Evolutionary conservation across 2,329 filamentous ascomycete species (phyloP).

Genomic region (Ustilaginoidea virens): DNA sequence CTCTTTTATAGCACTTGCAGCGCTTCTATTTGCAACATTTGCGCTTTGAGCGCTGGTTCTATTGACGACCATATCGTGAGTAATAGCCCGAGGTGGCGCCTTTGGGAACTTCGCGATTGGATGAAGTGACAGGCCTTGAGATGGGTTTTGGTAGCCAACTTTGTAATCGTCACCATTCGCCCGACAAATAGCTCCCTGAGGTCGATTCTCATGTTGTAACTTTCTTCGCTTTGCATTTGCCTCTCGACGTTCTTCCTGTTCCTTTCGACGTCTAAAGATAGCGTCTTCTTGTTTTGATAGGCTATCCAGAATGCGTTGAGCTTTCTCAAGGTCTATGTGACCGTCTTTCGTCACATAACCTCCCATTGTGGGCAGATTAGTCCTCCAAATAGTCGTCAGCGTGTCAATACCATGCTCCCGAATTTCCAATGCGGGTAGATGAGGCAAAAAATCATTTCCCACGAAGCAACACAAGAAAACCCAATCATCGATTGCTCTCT

Average conservation of each 20-base stretch:
- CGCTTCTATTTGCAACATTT: conserved; percentile 82
- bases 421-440: conserved; percentile 94
- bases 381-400: conserved; percentile 90
- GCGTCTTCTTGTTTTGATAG: conserved; percentile 85
- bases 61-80: conserved; percentile 80
- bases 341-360: conserved; percentile 95
- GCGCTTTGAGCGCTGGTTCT: conserved; percentile 49
- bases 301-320: conserved; percentile 76
- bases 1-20: conserved; percentile 75
- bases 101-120: conserved; percentile 35
- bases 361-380: conserved; percentile 80
- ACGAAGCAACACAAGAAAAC: conserved; percentile 99
- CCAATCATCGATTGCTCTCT: conserved; percentile 93
- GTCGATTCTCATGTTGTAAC: conserved; percentile 42
- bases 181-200: conserved; percentile 2
- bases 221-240: conserved; percentile 67
- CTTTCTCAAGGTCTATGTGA: conserved; percentile 70
- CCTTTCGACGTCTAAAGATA: conserved; percentile 79
- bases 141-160: conserved; percentile 19
- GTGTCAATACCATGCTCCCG: conserved; percentile 95
- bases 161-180: conserved; percentile 7
- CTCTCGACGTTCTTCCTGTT: conserved; percentile 71
- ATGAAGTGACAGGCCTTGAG: conserved; percentile 16
- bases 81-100: conserved; percentile 43
- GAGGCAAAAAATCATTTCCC: conserved; percentile 94